Evolutionary conservation across 495 filamentous ascomycete species (phyloP).

Genomic region (Neurospora sp.): DNA sequence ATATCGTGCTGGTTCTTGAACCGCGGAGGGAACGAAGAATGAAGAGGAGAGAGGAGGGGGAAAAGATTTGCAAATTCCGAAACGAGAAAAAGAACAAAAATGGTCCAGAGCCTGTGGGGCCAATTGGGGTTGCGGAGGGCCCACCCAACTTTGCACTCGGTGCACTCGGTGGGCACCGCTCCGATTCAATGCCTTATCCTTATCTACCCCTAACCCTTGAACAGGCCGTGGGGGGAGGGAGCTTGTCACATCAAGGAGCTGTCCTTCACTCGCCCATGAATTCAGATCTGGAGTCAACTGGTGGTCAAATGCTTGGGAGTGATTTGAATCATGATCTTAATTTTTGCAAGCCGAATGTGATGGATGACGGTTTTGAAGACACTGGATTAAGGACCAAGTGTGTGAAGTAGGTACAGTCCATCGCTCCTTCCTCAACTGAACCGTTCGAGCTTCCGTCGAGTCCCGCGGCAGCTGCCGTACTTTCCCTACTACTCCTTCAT

Average conservation of each 20-base stretch:
- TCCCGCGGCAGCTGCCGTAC: background rate
- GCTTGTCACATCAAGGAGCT: background rate
- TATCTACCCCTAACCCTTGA: background rate
- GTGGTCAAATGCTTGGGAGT: background rate
- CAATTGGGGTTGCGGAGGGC: background rate
- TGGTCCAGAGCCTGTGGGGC: background rate
- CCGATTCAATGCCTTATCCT: background rate
- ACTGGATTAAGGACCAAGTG: background rate
- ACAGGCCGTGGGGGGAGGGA: background rate
- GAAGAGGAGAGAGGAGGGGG: conserved; percentile 5
- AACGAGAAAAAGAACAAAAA: conserved; percentile 6
- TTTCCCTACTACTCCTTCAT: background rate
- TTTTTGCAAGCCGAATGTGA: too few species aligned
- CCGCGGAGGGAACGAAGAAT: conserved; percentile 4
- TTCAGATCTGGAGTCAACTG: background rate
- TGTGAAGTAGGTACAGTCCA: background rate
- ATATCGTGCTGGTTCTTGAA: conserved; percentile 8
- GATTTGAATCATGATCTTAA: background rate
- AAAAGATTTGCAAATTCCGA: conserved; percentile 3
- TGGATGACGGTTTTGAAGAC: too few species aligned
- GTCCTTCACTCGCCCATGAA: background rate
- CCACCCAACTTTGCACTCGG: background rate
- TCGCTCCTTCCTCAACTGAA: background rate
- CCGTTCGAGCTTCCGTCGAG: background rate
- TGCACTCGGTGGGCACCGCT: background rate